Percentiles rank a stretch among this genome's conserved stretches.
Conservation (phyloP, 305 asterid genomes). For the Fraxinus sp. region DNA sequence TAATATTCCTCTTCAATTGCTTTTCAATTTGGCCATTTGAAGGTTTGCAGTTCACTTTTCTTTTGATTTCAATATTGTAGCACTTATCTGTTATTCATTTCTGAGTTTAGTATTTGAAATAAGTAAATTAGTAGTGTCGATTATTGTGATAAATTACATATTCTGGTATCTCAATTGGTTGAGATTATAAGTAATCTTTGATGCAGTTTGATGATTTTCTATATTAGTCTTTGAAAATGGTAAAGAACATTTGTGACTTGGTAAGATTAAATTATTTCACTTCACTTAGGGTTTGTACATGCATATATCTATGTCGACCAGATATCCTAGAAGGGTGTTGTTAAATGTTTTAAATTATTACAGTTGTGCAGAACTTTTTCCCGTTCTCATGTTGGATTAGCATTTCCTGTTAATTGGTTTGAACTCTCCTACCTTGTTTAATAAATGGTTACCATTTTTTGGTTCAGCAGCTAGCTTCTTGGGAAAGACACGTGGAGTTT, state of each 20-base stretch:
- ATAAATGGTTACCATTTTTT: background rate
- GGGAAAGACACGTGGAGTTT: constrained; percentile 27
- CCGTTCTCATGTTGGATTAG: background rate
- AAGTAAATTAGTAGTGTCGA: background rate
- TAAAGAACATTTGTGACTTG: background rate
- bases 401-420: background rate
- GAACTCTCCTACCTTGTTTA: background rate
- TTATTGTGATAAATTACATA: background rate
- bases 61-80: background rate
- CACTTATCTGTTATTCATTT: background rate
- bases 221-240: background rate
- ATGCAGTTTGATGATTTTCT: background rate
- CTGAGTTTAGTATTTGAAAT: background rate
- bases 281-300: background rate
- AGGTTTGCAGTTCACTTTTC: background rate
- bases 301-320: background rate
- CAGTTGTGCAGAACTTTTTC: background rate
- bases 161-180: background rate
- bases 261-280: background rate
- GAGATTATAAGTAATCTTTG: background rate
- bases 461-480: constrained; percentile 23
- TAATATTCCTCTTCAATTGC: background rate
- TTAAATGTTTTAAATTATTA: background rate
- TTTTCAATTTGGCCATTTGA: background rate
- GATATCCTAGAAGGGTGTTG: background rate